phyloP scores from a whole-genome alignment of 345 rosid genomes.

The Ricinus communis region DNA sequence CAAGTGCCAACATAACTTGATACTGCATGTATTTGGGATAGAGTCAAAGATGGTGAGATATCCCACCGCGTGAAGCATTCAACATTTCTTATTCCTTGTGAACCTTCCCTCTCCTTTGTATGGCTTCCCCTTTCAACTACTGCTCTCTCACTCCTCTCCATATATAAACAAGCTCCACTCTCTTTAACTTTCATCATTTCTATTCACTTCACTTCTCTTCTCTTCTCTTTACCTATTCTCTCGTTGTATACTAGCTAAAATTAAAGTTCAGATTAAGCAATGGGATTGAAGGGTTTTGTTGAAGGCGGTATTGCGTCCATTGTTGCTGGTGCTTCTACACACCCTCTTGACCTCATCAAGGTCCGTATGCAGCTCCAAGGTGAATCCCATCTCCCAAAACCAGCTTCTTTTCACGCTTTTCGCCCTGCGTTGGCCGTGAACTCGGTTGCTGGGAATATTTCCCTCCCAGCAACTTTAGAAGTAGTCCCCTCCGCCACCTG shows the following conservation, averaged over 20 bases:
- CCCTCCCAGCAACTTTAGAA: not conserved
- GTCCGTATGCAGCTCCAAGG: conserved; percentile 24
- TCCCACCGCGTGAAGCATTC: not conserved
- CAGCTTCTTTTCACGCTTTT: not conserved
- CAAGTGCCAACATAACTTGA: not conserved
- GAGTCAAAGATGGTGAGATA: not conserved
- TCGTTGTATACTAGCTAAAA: no score
- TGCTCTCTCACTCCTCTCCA: no score
- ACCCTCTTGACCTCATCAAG: conserved; percentile 25
- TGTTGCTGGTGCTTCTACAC: conserved; percentile 20
- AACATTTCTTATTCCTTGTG: no score
- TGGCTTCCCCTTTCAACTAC: no score
- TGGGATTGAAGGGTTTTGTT: conserved; percentile 28
- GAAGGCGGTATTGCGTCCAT: conserved; percentile 27
- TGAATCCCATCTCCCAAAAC: conserved; percentile 12
- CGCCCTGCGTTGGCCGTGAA: not conserved
- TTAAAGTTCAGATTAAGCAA: not conserved
- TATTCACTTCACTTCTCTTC: not conserved
- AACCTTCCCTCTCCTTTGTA: not conserved
- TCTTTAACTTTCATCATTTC: not conserved
- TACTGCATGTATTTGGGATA: not conserved
- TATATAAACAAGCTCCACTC: not conserved
- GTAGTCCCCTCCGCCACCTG: not conserved
- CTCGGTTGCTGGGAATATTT: no score
- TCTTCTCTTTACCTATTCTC: not conserved